Conservation (phyloP, 495 filamentous ascomycete species). For the Talaromyces nanjingensis region DNA sequence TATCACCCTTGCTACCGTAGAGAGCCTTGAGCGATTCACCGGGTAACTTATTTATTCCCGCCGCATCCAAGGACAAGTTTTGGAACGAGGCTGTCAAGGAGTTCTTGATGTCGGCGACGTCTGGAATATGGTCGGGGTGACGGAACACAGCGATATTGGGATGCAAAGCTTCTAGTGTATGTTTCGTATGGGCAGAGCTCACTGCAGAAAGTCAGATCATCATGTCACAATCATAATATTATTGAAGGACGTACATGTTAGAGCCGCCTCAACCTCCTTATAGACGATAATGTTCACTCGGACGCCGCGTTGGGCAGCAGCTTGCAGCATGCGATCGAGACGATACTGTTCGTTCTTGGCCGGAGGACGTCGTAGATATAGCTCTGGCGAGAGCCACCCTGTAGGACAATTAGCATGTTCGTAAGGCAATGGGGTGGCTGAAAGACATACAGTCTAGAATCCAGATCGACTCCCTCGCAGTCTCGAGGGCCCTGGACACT, state of each 20-base stretch:
- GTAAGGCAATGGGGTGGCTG: neutral
- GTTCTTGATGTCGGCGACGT: conserved; percentile 50
- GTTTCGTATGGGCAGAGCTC: conserved; percentile 79
- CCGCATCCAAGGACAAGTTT: conserved; percentile 44
- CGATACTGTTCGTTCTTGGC: conserved; percentile 77
- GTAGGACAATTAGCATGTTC: neutral
- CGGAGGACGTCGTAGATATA: conserved; percentile 84
- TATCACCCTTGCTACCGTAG: conserved; percentile 74
- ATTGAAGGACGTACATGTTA: conserved; percentile 63
- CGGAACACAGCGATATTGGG: conserved; percentile 87
- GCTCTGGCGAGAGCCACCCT: conserved; percentile 85
- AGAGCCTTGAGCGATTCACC: conserved; percentile 63
- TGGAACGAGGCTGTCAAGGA: conserved; percentile 44
- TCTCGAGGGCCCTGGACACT: conserved; percentile 76
- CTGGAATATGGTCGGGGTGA: conserved; percentile 83
- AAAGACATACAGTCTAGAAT: conserved; percentile 70
- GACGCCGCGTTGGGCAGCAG: conserved; percentile 83
- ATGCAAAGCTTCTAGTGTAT: conserved; percentile 69
- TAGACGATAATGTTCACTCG: conserved; percentile 88
- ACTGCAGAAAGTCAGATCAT: conserved; percentile 39
- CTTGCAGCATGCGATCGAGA: conserved; percentile 80
- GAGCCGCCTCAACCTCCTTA: conserved; percentile 80
- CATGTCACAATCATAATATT: conserved; percentile 12
- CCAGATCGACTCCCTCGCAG: conserved; percentile 78
- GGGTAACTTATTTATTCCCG: conserved; percentile 50